phyloP scores from a whole-genome alignment of 192 early-diverging fungal species.

The Coemansia sp. region DNA sequence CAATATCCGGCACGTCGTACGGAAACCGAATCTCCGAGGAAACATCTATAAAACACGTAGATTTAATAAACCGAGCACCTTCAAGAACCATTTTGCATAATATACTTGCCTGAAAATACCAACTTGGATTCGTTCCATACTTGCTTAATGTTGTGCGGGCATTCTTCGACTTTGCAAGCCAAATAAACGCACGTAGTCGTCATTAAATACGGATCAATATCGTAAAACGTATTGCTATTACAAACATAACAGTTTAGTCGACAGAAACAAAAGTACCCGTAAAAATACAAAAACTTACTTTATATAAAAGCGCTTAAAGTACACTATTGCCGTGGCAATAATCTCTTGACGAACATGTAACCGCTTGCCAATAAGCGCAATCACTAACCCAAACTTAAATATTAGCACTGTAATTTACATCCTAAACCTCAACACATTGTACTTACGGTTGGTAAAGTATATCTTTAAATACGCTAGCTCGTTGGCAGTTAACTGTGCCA shows the following conservation, averaged over 20 bases:
- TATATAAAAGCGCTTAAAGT: conserved; percentile 88
- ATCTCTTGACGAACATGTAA: conserved; percentile 78
- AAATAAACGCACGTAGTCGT: conserved; percentile 80
- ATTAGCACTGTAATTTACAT: too few species aligned
- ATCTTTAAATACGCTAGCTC: conserved; percentile 2
- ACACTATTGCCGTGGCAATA: conserved; percentile 78
- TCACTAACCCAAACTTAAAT: conserved; percentile 57
- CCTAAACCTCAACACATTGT: not conserved
- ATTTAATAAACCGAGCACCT: not conserved
- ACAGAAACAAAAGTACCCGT: not conserved
- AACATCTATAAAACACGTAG: conserved; percentile 13
- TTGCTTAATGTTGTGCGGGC: conserved; percentile 64
- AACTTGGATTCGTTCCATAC: conserved; percentile 49
- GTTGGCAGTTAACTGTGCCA: too few species aligned
- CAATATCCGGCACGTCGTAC: conserved; percentile 75
- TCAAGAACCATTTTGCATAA: not conserved
- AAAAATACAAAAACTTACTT: conserved; percentile 57
- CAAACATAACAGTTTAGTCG: not conserved
- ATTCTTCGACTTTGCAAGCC: conserved; percentile 88
- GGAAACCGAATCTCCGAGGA: conserved; percentile 45
- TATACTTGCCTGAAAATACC: conserved; percentile 35
- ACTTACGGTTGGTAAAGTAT: not conserved
- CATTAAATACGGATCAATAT: conserved; percentile 79
- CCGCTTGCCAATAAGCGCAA: conserved; percentile 69
- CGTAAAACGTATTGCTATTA: conserved; percentile 67